Evolutionary conservation across 257 asterid genomes (phyloP).

Genomic region (Solanum megistacrolobum): DNA sequence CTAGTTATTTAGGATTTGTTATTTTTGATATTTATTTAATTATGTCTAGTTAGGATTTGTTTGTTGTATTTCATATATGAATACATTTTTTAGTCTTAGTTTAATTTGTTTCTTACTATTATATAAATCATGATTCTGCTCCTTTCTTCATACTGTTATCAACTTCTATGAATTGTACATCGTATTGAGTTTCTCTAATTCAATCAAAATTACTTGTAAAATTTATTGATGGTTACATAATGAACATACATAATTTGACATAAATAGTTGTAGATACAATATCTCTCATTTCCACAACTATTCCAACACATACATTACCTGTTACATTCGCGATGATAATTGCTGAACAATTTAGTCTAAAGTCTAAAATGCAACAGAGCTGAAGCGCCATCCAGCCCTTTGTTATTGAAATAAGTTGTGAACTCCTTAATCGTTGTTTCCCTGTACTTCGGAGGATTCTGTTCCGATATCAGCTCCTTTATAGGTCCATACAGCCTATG

Average conservation of each 20-base stretch:
- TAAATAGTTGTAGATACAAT: no score
- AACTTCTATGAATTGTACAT: no score
- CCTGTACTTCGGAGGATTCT: conserved; percentile 16
- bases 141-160: no score
- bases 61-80: no score
- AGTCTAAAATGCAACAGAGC: conserved; percentile 13
- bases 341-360: background rate
- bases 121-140: no score
- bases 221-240: background rate
- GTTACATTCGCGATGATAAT: background rate
- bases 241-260: background rate
- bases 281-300: background rate
- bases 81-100: no score
- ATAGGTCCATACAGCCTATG: conserved; percentile 11
- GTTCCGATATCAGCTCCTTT: conserved; percentile 5
- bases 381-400: conserved; percentile 11
- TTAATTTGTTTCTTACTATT: no score
- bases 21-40: no score
- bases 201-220: background rate
- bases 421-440: conserved; percentile 8
- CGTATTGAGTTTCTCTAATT: no score
- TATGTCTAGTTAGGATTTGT: no score
- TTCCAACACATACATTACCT: background rate
- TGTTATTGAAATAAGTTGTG: background rate
- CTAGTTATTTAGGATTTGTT: no score